Percentiles rank a stretch among this genome's conserved stretches.
Conservation (phyloP, 768 basidiomycete genomes). For the Pholiota conissans region DNA sequence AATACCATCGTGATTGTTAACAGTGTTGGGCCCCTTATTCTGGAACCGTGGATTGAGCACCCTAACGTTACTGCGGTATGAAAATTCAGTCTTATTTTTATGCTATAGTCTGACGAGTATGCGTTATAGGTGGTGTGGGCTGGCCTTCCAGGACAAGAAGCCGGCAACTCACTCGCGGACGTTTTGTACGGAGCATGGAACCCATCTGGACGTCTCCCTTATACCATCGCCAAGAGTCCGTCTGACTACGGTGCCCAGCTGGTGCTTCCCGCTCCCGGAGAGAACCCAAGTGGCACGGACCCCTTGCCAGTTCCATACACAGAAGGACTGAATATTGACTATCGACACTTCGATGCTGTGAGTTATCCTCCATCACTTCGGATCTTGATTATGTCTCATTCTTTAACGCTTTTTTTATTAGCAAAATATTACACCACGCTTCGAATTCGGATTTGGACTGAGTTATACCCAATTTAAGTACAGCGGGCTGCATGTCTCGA, state of each 20-base stretch:
- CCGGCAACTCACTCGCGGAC: slow-evolving; percentile 70
- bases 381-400: neutral
- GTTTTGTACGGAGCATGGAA: slow-evolving; percentile 71
- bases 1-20: slow-evolving; percentile 76
- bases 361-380: too few species aligned
- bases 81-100: slow-evolving; percentile 20
- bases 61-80: slow-evolving; percentile 68
- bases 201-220: slow-evolving; percentile 69
- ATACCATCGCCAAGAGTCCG: slow-evolving; percentile 66
- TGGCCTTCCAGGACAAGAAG: slow-evolving; percentile 66
- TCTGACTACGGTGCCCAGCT: slow-evolving; percentile 61
- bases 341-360: slow-evolving; percentile 69
- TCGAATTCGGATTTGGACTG: slow-evolving; percentile 89
- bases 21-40: slow-evolving; percentile 57
- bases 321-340: slow-evolving; percentile 70
- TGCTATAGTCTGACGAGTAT: slow-evolving; percentile 14
- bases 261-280: slow-evolving; percentile 32
- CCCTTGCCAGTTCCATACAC: slow-evolving; percentile 58
- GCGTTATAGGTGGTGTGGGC: slow-evolving; percentile 58
- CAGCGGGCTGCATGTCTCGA: slow-evolving; percentile 50
- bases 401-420: slow-evolving; percentile 21
- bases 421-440: slow-evolving; percentile 75
- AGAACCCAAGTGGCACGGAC: slow-evolving; percentile 19
- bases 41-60: slow-evolving; percentile 71
- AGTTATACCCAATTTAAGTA: slow-evolving; percentile 85